Base-by-base conservation (phyloP, 148 eudicot genomes). In the Persicaria tinctoria region DNA sequence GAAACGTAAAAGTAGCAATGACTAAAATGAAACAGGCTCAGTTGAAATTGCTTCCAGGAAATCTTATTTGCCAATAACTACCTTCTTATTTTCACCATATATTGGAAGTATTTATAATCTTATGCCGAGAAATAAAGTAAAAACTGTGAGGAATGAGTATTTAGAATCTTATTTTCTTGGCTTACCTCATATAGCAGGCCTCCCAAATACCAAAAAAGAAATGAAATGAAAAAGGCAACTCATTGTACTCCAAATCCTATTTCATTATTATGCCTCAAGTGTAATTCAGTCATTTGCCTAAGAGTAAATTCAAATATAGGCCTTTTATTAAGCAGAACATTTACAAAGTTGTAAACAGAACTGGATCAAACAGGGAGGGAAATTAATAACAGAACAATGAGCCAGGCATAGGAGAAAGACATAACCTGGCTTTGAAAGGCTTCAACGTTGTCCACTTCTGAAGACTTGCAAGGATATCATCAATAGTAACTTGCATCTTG, bases 381-480 rank as follows among this genome's bases (percentile, higher is more conserved):
- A 4, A 57, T n/a, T n/a, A 57, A 16, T 3, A 57, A 27, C 17
- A 57, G 32, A 57, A 6, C 27, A 59, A 59, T 41, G 8, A 41
- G 48, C 18, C 47, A 38, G 44, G 70, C 46, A 60, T 66, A 12
- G 32, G 27, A 18, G 18, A 66, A 66, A 47, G 12, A 44, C 6
- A 8, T 48, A 13, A 93, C 98, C 98, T 92, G 77, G 97, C 90
- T 59, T 75, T 79, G 69, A 92, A 86, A 45, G 88, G 84, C 59
- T 79, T 68, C 83, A 84, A 74, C 44, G 77, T 80, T 71, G 78
- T 85, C 98, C 98, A 92, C 74, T 76, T 75, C 80, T 76, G 82
- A 75, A 92, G 92, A 82, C 82, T 73, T 13, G 79, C 70, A 77
- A 92, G 71, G 53, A 78, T 84, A 78, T 95, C 97, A 82, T 86